A percentile compares a stretch with the other conserved stretches of the same genome.
These are phyloP conservation scores for Diplotaxis tenuifolia DNA, from an alignment of 345 rosid genomes.

Conservation along the genomic window DNA sequence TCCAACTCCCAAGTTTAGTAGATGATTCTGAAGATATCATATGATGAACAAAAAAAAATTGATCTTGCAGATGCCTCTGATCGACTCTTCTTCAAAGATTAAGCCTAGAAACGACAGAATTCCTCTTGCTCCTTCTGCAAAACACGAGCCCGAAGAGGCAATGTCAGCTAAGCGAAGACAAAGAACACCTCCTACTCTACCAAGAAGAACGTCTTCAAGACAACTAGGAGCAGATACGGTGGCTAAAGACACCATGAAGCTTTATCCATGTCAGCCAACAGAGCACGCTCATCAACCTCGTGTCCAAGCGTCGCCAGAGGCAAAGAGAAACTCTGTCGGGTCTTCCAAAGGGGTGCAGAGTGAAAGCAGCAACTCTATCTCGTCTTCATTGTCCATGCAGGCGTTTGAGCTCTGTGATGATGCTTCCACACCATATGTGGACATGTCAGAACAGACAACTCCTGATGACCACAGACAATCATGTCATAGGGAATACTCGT, in stretches of 20 bases:
- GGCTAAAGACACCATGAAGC: constrained; percentile 35
- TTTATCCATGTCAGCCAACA: constrained; percentile 36
- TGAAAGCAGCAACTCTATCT: constrained; percentile 71
- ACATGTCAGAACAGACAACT: constrained; percentile 46
- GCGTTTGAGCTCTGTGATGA: constrained; percentile 79
- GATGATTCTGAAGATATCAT: constrained; percentile 3
- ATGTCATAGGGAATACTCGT: constrained; percentile 38
- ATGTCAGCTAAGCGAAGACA: constrained; percentile 58
- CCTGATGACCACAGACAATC: constrained; percentile 41
- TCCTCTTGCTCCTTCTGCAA: constrained; percentile 49
- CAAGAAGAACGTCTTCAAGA: constrained; percentile 57
- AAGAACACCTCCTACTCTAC: constrained; percentile 69
- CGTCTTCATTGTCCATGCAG: constrained; percentile 74
- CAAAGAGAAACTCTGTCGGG: constrained; percentile 43
- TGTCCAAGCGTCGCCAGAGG: constrained; percentile 39
- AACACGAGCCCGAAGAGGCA: constrained; percentile 56
- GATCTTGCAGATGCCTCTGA: constrained; percentile 55
- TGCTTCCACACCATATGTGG: constrained; percentile 63
- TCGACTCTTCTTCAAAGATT: constrained; percentile 61
- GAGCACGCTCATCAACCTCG: constrained; percentile 42
- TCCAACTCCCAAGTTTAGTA: background rate
- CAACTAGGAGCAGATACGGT: constrained; percentile 50
- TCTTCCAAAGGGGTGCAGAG: constrained; percentile 58
- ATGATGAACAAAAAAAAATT: background rate
- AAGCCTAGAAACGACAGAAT: constrained; percentile 68